Evolutionary conservation across 2,329 filamentous ascomycete genomes (phyloP).

Genomic region (Phyllosticta ampelicida): DNA sequence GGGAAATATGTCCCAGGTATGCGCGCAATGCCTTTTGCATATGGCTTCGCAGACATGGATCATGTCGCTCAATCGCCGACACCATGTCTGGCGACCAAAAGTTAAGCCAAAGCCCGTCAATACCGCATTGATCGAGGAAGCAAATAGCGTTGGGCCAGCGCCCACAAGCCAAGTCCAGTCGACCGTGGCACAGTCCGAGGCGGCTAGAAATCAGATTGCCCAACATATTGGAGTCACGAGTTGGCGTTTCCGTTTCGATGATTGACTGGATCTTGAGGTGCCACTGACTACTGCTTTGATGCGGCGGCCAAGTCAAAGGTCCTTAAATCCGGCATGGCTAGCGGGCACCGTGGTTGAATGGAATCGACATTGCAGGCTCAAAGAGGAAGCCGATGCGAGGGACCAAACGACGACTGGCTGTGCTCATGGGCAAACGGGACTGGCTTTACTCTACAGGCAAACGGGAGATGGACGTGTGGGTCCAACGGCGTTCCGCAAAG

Average conservation of each 20-base stretch:
- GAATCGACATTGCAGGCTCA: neutral
- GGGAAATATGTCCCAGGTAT: neutral
- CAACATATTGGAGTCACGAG: neutral
- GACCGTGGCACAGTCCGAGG: neutral
- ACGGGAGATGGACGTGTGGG: neutral
- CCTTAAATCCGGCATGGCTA: neutral
- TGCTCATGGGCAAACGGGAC: no score
- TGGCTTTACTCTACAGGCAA: no score
- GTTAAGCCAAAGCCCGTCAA: neutral
- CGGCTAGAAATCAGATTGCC: neutral
- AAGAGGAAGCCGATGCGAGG: neutral
- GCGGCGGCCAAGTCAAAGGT: neutral
- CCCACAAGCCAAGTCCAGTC: neutral
- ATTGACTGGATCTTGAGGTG: neutral
- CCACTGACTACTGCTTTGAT: neutral
- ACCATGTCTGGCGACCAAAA: neutral
- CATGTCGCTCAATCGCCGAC: neutral
- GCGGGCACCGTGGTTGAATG: neutral
- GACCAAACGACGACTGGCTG: neutral
- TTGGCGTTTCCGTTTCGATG: no score
- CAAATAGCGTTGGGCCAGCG: neutral
- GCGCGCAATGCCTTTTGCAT: neutral
- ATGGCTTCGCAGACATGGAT: neutral
- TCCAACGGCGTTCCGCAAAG: neutral
- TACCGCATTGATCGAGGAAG: neutral